phyloP scores from a whole-genome alignment of 306 rosid genomes.

The Lotus japonicus region DNA sequence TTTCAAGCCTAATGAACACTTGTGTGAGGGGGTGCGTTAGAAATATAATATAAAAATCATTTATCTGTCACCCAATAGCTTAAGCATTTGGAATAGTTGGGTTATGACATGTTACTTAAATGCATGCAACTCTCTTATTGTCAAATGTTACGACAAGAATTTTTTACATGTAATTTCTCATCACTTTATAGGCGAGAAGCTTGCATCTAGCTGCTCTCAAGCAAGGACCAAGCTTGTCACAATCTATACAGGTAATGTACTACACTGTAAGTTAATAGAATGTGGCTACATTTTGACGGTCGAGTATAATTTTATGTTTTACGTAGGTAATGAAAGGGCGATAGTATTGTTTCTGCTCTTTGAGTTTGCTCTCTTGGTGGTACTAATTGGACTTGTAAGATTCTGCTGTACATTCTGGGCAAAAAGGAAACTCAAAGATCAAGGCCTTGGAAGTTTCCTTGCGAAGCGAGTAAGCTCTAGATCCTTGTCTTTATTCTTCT shows the following conservation, averaged over 20 bases:
- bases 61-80: too few species aligned
- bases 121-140: background rate
- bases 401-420: slow-evolving; percentile 70
- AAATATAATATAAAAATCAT: too few species aligned
- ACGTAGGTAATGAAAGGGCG: slow-evolving; percentile 54
- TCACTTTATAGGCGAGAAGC: slow-evolving; percentile 46
- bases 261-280: background rate
- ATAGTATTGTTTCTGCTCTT: slow-evolving; percentile 54
- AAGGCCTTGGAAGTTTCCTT: slow-evolving; percentile 57
- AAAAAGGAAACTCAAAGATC: slow-evolving; percentile 59
- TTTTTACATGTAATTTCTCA: background rate
- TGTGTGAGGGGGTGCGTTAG: too few species aligned
- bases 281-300: background rate
- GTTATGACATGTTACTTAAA: background rate
- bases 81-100: background rate
- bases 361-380: slow-evolving; percentile 40
- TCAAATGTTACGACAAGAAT: background rate
- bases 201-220: slow-evolving; percentile 65
- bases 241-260: slow-evolving; percentile 57
- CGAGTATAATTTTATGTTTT: background rate
- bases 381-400: slow-evolving; percentile 45
- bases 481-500: background rate
- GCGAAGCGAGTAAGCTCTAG: slow-evolving; percentile 50
- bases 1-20: too few species aligned
- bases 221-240: slow-evolving; percentile 48